These are phyloP conservation scores for Cladophialophora immunda DNA, from an alignment of 2,329 filamentous ascomycete genomes.

Conservation along the genomic window DNA sequence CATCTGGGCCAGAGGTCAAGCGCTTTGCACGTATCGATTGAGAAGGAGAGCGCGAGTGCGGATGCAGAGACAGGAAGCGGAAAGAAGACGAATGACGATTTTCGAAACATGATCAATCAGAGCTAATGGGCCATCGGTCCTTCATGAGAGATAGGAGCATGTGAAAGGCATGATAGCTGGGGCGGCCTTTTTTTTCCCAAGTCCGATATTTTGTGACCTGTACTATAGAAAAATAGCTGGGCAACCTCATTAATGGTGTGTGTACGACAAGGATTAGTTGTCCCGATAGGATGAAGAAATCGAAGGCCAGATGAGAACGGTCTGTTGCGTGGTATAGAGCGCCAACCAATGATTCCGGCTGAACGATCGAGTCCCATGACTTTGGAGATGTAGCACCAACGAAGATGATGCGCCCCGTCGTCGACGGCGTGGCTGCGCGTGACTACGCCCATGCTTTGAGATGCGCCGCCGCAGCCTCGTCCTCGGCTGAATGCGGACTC, in stretches of 20 bases:
- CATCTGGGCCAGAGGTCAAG: constrained; percentile 34
- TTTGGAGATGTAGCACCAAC: neutral
- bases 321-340: neutral
- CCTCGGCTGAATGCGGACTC: neutral
- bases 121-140: constrained; percentile 2
- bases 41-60: constrained; percentile 27
- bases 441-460: neutral
- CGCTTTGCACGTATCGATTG: constrained; percentile 22
- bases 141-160: neutral
- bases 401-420: too few relatives aligned
- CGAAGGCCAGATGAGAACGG: neutral
- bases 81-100: constrained; percentile 66
- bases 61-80: constrained; percentile 16
- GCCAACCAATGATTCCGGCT: neutral
- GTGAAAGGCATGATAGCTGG: neutral
- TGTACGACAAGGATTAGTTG: neutral
- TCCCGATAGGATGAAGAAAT: neutral
- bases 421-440: neutral
- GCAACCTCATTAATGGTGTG: constrained; percentile 5
- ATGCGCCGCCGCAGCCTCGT: neutral
- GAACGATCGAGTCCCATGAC: neutral
- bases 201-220: constrained; percentile 12
- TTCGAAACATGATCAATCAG: constrained; percentile 49
- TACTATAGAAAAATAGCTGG: constrained; percentile 15
- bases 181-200: neutral